Evolutionary conservation across 208 protist species (phyloP).

Genomic region (Balamuthia mandrillaris): DNA sequence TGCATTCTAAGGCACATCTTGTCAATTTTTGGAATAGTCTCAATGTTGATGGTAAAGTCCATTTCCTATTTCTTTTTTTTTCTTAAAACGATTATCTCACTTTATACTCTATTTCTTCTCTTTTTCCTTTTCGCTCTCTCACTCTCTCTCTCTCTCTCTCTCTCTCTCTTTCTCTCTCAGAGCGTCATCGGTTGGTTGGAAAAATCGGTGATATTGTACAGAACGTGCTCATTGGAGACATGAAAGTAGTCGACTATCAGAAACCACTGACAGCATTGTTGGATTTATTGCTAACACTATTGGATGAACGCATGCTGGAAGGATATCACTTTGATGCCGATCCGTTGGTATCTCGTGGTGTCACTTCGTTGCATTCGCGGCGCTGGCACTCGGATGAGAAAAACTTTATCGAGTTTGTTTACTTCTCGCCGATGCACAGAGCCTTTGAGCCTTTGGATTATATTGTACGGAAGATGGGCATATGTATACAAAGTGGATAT

Average conservation of each 20-base stretch:
- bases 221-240: conserved; percentile 10
- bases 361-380: not conserved
- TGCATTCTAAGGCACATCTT: conserved; percentile 24
- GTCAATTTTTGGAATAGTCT: conserved; percentile 33
- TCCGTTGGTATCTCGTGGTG: not conserved
- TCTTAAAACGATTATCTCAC: not conserved
- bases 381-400: not conserved
- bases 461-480: not conserved
- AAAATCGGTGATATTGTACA: conserved; percentile 28
- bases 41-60: conserved; percentile 2
- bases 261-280: not conserved
- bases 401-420: conserved; percentile 37
- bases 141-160: not conserved
- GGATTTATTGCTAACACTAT: not conserved
- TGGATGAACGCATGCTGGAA: not conserved
- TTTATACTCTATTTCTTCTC: not conserved
- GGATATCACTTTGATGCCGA: not conserved
- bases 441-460: conserved; percentile 24
- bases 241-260: not conserved
- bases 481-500: conserved; percentile 7
- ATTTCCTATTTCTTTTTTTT: not conserved
- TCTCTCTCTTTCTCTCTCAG: not conserved
- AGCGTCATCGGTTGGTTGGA: not conserved
- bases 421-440: conserved; percentile 36
- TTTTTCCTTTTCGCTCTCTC: not conserved